Percentiles rank a stretch among this genome's conserved stretches.
Conservation (phyloP, 2,329 filamentous ascomycete genomes). For the Colletotrichum plurivorum region DNA sequence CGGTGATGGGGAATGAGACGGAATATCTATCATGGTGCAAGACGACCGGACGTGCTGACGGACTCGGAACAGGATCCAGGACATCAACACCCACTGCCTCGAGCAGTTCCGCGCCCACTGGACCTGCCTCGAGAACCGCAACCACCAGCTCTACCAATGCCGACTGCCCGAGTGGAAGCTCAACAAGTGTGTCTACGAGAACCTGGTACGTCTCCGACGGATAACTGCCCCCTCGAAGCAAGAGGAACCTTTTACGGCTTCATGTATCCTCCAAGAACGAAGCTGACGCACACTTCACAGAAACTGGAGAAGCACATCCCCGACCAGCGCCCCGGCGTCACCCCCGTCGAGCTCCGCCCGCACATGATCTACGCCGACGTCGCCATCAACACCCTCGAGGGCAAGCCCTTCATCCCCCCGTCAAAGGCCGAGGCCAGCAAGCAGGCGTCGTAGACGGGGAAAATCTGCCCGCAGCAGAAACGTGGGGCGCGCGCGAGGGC, state of each 20-base stretch:
- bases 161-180: slow-evolving; percentile 88
- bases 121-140: slow-evolving; percentile 96
- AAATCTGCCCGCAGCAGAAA: background rate
- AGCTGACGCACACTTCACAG: slow-evolving; percentile 60
- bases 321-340: slow-evolving; percentile 77
- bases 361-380: slow-evolving; percentile 74
- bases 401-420: slow-evolving; percentile 57
- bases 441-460: slow-evolving; percentile 37
- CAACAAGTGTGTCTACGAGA: slow-evolving; percentile 96
- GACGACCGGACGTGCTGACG: slow-evolving; percentile 2
- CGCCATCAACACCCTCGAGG: slow-evolving; percentile 58
- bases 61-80: slow-evolving; percentile 77
- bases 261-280: background rate
- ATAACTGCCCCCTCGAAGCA: too few species aligned
- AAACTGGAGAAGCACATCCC: slow-evolving; percentile 87
- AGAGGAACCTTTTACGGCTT: background rate
- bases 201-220: slow-evolving; percentile 78
- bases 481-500: slow-evolving; percentile 7
- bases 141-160: slow-evolving; percentile 98
- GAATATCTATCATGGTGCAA: too few species aligned
- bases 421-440: slow-evolving; percentile 41
- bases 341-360: slow-evolving; percentile 80
- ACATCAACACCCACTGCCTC: slow-evolving; percentile 96
- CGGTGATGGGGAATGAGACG: too few species aligned
- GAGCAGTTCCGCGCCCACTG: slow-evolving; percentile 93